phyloP scores from a whole-genome alignment of 306 rosid genomes.

The Acacia confusa region DNA sequence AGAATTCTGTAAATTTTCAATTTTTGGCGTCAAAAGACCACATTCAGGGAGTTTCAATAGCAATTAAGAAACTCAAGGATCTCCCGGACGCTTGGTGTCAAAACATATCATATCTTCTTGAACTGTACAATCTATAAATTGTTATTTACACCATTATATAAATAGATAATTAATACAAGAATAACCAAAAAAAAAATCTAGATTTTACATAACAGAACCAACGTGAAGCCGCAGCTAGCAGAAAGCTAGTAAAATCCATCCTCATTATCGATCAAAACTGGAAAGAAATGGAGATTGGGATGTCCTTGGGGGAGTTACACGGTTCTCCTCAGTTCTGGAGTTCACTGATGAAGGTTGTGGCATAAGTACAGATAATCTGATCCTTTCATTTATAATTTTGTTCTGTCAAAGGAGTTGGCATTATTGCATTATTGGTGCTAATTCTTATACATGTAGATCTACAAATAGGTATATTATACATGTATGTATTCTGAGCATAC shows the following conservation, averaged over 20 bases:
- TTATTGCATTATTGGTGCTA: constrained; percentile 4
- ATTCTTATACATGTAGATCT: not conserved
- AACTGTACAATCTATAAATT: constrained; percentile 24
- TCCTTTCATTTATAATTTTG: constrained; percentile 63
- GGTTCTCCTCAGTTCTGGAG: constrained; percentile 55
- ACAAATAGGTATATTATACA: not conserved
- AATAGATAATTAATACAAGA: constrained; percentile 21
- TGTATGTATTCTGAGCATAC: constrained; percentile 32
- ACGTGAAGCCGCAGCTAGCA: constrained; percentile 18
- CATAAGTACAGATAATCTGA: constrained; percentile 58
- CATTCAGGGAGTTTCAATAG: not conserved
- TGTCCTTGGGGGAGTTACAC: constrained; percentile 54
- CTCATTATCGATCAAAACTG: constrained; percentile 67
- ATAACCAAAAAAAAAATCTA: not conserved
- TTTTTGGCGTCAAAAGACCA: not conserved
- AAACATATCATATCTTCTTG: not conserved
- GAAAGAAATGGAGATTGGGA: constrained; percentile 70
- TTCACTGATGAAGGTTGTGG: constrained; percentile 67
- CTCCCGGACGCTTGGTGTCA: not conserved
- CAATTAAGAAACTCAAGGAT: not conserved
- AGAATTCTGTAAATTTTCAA: no score
- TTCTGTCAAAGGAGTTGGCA: constrained; percentile 46
- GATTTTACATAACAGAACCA: not conserved
- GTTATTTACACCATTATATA: constrained; percentile 37
- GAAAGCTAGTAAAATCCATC: constrained; percentile 22